phyloP scores from a whole-genome alignment of 2,329 filamentous ascomycete genomes.

The Fusarium proliferatum region DNA sequence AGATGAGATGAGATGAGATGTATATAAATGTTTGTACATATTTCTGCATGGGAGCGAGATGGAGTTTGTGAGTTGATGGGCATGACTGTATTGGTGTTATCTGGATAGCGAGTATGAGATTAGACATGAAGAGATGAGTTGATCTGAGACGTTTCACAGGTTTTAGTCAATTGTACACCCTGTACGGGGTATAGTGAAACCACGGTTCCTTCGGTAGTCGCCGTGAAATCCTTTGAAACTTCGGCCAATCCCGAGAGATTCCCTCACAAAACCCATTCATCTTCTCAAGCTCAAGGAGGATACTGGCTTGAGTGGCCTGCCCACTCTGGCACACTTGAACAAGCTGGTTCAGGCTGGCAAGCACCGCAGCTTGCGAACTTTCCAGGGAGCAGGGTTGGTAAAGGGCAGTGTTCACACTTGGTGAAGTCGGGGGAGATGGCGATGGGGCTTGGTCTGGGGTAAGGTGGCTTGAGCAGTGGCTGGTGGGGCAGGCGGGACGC shows the following conservation, averaged over 20 bases:
- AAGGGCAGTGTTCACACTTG: not conserved
- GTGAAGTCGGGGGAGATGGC: not conserved
- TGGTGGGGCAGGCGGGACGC: no score
- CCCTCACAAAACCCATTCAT: not conserved
- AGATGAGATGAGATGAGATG: not conserved
- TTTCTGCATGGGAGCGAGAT: not conserved
- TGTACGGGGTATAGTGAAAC: not conserved
- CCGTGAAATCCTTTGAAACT: not conserved
- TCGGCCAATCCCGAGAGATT: not conserved
- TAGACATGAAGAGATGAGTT: not conserved
- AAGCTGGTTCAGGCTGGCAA: not conserved
- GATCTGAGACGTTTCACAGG: not conserved
- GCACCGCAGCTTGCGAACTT: accelerated
- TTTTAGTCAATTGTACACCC: not conserved
- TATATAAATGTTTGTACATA: not conserved
- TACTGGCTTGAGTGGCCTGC: not conserved
- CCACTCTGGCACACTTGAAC: not conserved
- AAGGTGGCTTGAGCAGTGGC: not conserved
- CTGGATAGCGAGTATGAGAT: not conserved
- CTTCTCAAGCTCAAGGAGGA: not conserved
- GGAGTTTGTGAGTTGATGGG: not conserved
- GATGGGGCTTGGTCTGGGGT: not conserved
- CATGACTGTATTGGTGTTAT: not conserved
- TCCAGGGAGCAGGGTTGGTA: not conserved
- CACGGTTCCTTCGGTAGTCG: not conserved